Percentiles rank a stretch among this genome's conserved stretches.
These are phyloP conservation scores for Colletotrichum agaves DNA, from an alignment of 2,329 filamentous ascomycete species.

Conservation along the genomic window DNA sequence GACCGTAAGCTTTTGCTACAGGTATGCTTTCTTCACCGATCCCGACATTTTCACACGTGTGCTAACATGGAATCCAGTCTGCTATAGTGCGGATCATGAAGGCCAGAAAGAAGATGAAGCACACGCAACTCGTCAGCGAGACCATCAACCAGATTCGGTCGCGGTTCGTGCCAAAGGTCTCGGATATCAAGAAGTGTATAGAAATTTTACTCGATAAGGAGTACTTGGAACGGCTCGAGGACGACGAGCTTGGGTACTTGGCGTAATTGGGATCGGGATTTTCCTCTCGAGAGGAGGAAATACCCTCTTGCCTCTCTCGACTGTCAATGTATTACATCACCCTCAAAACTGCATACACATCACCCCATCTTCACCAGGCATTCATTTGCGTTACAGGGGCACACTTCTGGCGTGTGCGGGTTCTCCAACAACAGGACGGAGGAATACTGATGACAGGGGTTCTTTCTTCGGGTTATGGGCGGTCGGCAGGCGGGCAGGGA, in stretches of 20 bases:
- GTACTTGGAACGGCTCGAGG: slow-evolving; percentile 94
- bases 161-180: slow-evolving; percentile 91
- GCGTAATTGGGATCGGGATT: slow-evolving; percentile 65
- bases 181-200: slow-evolving; percentile 99
- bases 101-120: slow-evolving; percentile 98
- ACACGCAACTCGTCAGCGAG: slow-evolving; percentile 91
- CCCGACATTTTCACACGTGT: background rate
- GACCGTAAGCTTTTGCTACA: slow-evolving; percentile 96
- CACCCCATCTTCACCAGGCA: slow-evolving; percentile 26
- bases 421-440: slow-evolving; percentile 31
- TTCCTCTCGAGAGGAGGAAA: slow-evolving; percentile 32
- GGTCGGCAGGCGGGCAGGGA: slow-evolving; percentile 20
- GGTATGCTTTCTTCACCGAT: slow-evolving; percentile 64
- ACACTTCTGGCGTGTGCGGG: slow-evolving; percentile 30
- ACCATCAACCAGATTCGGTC: slow-evolving; percentile 95
- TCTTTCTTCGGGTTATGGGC: slow-evolving; percentile 32
- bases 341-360: slow-evolving; percentile 36
- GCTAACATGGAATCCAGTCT: slow-evolving; percentile 69
- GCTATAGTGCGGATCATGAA: slow-evolving; percentile 99
- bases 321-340: slow-evolving; percentile 35
- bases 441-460: slow-evolving; percentile 23
- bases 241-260: slow-evolving; percentile 93
- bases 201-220: slow-evolving; percentile 99
- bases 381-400: slow-evolving; percentile 22
- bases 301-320: slow-evolving; percentile 32